phyloP scores from a whole-genome alignment of 306 rosid species.

The Castanea sativa region DNA sequence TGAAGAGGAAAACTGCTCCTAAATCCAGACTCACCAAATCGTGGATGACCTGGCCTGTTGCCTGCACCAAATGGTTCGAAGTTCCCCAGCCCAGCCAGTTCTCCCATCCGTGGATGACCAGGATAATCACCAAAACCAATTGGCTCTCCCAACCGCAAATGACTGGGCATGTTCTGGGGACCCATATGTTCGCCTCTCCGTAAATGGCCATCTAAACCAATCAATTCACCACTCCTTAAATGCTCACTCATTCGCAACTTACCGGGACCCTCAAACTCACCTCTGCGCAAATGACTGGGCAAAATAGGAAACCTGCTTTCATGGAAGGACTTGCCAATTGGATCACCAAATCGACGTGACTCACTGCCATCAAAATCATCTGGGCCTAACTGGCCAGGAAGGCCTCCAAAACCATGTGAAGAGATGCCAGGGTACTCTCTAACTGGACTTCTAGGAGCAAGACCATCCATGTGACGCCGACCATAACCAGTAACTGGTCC shows the following conservation, averaged over 20 bases:
- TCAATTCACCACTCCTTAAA: conserved; percentile 56
- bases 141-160: conserved; percentile 59
- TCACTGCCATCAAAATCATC: conserved; percentile 82
- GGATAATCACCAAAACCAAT: conserved; percentile 64
- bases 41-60: conserved; percentile 59
- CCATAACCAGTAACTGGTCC: conserved; percentile 58
- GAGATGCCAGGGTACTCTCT: conserved; percentile 60
- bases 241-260: conserved; percentile 66
- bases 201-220: conserved; percentile 62
- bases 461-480: conserved; percentile 55
- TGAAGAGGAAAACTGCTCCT: conserved; percentile 83
- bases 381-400: conserved; percentile 35
- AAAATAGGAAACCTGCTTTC: conserved; percentile 64
- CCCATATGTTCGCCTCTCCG: conserved; percentile 66
- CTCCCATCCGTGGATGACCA: conserved; percentile 61
- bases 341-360: conserved; percentile 59
- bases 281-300: conserved; percentile 61
- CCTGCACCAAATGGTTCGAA: conserved; percentile 65
- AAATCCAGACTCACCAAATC: conserved; percentile 95
- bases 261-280: conserved; percentile 74
- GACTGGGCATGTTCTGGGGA: conserved; percentile 60
- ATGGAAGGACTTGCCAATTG: conserved; percentile 46
- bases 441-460: conserved; percentile 62
- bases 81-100: conserved; percentile 57
- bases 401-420: conserved; percentile 53